Base-by-base conservation (phyloP, 371 early-diverging fungal species). In the Mucor mucedo region DNA sequence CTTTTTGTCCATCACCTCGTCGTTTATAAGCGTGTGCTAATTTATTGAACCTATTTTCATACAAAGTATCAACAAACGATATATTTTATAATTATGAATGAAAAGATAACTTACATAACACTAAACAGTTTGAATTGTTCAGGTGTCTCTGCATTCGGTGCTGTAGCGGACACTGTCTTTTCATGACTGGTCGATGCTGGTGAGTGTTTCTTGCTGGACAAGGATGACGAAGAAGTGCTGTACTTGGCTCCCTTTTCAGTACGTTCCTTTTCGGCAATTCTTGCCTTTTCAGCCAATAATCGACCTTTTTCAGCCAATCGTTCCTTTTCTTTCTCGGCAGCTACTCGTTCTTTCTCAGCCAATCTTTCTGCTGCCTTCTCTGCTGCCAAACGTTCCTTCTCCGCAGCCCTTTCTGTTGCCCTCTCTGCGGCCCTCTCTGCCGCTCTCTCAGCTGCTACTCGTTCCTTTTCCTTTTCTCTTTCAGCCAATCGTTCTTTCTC, bases 21-120 rank as follows among this genome's bases (percentile, higher is more conserved):
- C 66, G 61, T 44, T 79, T 79, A 29, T 76, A 65, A 0, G 72
- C 69, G 41, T 65, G 65, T 0, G 79, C 79, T n/a, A 79, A 47
- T 32, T 71, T 68, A 9, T 45, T 62, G 39, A 79, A 79, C 76
- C 75, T 78, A 54, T 16, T 21, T 21, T 1, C 21, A 21, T 21
- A 21, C 21, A 21, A 21, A 21, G 21, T 21, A 21, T 21, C 21
- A 21, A 35, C 8, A 52, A 33, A 57, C 42, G 35, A 16, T 44
- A 49, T 50, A 35, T 8, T 35, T 35, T 4, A 6, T 35, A 6
- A 35, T 35, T 35, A 6, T 35, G 4, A 8, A 35, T 8, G 8
- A 4, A 35, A 4, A 55, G 38, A 11, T 1, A 42, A 52, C 40
- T 65, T 48, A 48, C 55, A 72, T 74, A 27, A 74, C 16, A 16